A percentile compares a stretch with the other conserved stretches of the same genome.
Evolutionary conservation across 768 basidiomycete genomes (phyloP).

Genomic region (Russula virescens): DNA sequence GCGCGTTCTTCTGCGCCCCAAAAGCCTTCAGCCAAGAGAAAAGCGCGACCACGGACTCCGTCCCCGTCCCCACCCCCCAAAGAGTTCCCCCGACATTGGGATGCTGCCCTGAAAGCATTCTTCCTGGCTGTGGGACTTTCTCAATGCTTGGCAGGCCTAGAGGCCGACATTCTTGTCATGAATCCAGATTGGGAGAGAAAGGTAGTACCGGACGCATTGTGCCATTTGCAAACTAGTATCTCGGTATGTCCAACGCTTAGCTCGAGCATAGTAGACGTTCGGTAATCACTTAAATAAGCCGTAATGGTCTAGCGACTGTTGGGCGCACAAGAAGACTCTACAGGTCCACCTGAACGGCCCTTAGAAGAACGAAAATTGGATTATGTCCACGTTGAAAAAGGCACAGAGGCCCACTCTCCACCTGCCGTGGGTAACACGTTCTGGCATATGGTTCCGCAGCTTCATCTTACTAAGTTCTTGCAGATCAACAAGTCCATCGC

Average conservation of each 20-base stretch:
- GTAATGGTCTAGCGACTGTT: conserved; percentile 14
- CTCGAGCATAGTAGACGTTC: conserved; percentile 5
- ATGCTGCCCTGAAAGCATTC: conserved; percentile 23
- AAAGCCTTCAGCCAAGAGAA: conserved; percentile 9
- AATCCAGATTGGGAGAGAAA: conserved; percentile 27
- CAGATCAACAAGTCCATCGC: conserved; percentile 68
- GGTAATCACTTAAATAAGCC: conserved; percentile 16
- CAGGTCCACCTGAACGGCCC: conserved; percentile 28
- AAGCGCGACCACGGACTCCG: conserved; percentile 6
- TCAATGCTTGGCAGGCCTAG: conserved; percentile 28
- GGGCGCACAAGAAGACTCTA: conserved; percentile 28
- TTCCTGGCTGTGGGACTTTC: conserved; percentile 25
- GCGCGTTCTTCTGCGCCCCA: not conserved
- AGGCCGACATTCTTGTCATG: conserved; percentile 30
- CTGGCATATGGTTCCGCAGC: not conserved
- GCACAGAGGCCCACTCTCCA: conserved; percentile 45
- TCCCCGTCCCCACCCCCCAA: conserved; percentile 22
- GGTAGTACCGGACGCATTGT: conserved; percentile 26
- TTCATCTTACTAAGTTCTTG: not conserved
- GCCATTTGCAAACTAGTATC: conserved; percentile 22
- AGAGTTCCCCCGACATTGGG: conserved; percentile 24
- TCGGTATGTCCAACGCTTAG: conserved; percentile 21
- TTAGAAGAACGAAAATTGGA: conserved; percentile 68
- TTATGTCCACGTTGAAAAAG: conserved; percentile 48
- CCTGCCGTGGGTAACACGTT: conserved; percentile 45